Conservation (phyloP, 768 basidiomycete genomes). For the Jaapia argillacea region DNA sequence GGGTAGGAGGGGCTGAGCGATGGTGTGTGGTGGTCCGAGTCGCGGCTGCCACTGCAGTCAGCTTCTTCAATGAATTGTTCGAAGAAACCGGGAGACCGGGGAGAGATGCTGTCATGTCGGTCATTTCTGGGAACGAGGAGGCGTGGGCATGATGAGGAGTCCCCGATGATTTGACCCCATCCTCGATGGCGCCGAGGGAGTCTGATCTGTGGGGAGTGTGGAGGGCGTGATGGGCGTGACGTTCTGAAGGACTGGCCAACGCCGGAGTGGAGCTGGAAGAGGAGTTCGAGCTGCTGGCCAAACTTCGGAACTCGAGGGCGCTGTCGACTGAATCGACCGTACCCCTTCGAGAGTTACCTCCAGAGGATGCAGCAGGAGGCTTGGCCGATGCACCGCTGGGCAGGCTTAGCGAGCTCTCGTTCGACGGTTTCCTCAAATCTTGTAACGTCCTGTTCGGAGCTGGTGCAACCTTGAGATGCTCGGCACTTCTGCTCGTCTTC, state of each 20-base stretch:
- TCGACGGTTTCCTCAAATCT: slow-evolving; percentile 19
- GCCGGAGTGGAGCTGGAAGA: slow-evolving; percentile 7
- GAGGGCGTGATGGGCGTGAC: slow-evolving; percentile 7
- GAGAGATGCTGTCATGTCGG: slow-evolving; percentile 9
- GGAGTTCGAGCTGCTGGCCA: too few species aligned
- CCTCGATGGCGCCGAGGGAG: slow-evolving; percentile 16
- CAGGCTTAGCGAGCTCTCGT: slow-evolving; percentile 21
- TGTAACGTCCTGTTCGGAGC: slow-evolving; percentile 14
- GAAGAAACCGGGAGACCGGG: too few species aligned
- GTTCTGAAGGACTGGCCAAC: slow-evolving; percentile 4
- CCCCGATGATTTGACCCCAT: slow-evolving; percentile 15
- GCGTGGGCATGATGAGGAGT: slow-evolving; percentile 7
- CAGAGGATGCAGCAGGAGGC: slow-evolving; percentile 1
- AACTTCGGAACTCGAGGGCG: too few species aligned
- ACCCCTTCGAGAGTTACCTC: slow-evolving; percentile 7
- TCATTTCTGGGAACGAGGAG: slow-evolving; percentile 8
- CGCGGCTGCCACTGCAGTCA: neutral
- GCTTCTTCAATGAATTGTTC: too few species aligned
- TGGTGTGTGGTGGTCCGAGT: slow-evolving; percentile 3
- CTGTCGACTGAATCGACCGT: slow-evolving; percentile 12
- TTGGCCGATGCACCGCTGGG: slow-evolving; percentile 14
- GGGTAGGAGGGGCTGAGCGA: slow-evolving; percentile 49
- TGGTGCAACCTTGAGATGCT: slow-evolving; percentile 34
- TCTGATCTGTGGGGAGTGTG: slow-evolving; percentile 5
- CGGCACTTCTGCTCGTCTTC: slow-evolving; percentile 60